Conservation (phyloP, 495 filamentous ascomycete species). For the Penicillium silybi region DNA sequence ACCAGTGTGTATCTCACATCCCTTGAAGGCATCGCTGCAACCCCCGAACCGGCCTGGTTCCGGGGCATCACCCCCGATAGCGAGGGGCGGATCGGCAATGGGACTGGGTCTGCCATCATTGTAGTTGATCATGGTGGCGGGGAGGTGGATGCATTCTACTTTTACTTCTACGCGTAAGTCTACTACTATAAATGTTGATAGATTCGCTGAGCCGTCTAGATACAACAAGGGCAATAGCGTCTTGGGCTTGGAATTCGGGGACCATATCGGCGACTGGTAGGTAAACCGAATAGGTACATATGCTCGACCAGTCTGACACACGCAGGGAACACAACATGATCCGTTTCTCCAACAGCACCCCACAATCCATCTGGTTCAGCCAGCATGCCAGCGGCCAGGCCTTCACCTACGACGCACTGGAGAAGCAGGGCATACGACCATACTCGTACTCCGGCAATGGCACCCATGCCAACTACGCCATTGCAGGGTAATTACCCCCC, state of each 20-base stretch:
- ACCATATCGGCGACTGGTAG: constrained; percentile 64
- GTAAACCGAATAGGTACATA: not conserved
- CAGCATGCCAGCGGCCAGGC: constrained; percentile 61
- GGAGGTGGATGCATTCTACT: constrained; percentile 61
- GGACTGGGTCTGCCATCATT: constrained; percentile 48
- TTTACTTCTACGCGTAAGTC: constrained; percentile 62
- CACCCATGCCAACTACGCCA: constrained; percentile 58
- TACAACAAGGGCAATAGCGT: constrained; percentile 51
- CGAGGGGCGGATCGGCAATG: constrained; percentile 44
- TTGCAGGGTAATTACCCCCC: constrained; percentile 32
- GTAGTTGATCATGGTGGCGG: constrained; percentile 53
- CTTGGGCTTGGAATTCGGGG: constrained; percentile 49
- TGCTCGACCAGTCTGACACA: not conserved
- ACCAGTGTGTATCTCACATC: constrained; percentile 57
- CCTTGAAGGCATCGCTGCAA: constrained; percentile 48
- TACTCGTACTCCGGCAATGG: constrained; percentile 53
- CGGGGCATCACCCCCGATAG: constrained; percentile 44
- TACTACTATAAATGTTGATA: not conserved
- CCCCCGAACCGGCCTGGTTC: constrained; percentile 51
- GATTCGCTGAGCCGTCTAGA: constrained; percentile 12
- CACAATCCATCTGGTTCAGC: constrained; percentile 58
- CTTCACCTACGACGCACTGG: constrained; percentile 53
- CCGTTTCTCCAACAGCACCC: constrained; percentile 56
- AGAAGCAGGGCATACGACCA: constrained; percentile 51
- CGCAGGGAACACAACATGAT: constrained; percentile 64